Conservation (phyloP, 495 filamentous ascomycete genomes). For the Trichoderma asperelloides region DNA sequence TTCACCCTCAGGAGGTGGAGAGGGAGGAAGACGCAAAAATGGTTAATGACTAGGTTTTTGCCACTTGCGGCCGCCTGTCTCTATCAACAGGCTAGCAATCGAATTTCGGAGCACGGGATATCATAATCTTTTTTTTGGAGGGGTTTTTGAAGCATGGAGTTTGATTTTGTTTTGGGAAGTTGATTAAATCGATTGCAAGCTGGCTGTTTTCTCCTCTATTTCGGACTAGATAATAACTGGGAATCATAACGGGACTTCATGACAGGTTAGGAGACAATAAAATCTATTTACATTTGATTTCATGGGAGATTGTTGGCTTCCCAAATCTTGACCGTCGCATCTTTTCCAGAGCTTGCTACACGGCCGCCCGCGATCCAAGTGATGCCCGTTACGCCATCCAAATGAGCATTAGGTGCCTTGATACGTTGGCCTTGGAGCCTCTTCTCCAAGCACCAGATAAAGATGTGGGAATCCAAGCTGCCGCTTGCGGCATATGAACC, state of each 20-base stretch:
- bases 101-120: not conserved
- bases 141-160: not conserved
- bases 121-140: not conserved
- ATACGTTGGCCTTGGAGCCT: slow-evolving; percentile 62
- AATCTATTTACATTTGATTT: not conserved
- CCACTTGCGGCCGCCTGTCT: not conserved
- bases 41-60: slow-evolving; percentile 7
- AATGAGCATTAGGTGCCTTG: slow-evolving; percentile 76
- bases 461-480: slow-evolving; percentile 79
- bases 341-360: slow-evolving; percentile 71
- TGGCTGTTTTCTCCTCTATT: not conserved
- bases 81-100: not conserved
- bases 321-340: slow-evolving; percentile 90
- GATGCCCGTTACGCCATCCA: slow-evolving; percentile 88
- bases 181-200: too few species aligned
- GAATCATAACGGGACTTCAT: not conserved
- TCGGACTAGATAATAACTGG: not conserved
- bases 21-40: slow-evolving; percentile 8
- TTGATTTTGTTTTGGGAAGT: not conserved
- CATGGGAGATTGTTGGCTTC: slow-evolving; percentile 55
- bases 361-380: slow-evolving; percentile 66
- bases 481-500: slow-evolving; percentile 77
- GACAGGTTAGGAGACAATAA: not conserved
- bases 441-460: slow-evolving; percentile 80
- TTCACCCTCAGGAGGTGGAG: not conserved